These are phyloP conservation scores for Elaeis oleifera DNA, from an alignment of 202 grass and related monocot genomes.

Conservation along the genomic window DNA sequence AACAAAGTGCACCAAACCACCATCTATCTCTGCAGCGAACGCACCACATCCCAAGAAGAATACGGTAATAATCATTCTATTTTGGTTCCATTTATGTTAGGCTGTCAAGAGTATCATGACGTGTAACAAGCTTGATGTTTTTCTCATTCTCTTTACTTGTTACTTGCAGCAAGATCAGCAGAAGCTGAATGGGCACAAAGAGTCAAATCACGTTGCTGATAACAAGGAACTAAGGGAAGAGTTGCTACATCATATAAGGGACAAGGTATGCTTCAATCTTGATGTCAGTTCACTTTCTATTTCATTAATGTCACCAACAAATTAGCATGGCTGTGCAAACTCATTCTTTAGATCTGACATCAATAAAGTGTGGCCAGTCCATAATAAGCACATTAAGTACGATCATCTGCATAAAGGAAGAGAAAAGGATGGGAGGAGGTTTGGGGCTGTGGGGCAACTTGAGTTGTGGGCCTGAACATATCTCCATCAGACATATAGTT, in stretches of 20 bases:
- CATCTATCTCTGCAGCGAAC: constrained; percentile 5
- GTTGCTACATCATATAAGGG: constrained; percentile 61
- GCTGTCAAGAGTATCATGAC: no score
- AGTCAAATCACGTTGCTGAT: constrained; percentile 26
- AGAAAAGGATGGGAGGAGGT: no score
- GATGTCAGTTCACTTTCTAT: neutral
- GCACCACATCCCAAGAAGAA: constrained; percentile 31
- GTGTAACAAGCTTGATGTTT: no score
- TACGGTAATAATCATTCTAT: constrained; percentile 24
- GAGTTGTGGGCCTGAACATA: no score
- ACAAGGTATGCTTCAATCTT: constrained; percentile 52
- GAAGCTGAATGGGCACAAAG: constrained; percentile 27
- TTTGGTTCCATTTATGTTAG: no score
- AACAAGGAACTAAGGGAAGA: constrained; percentile 32
- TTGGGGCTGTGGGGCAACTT: no score
- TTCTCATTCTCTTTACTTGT: constrained; percentile 17
- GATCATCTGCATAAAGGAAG: neutral
- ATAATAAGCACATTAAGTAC: neutral
- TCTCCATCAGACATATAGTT: no score
- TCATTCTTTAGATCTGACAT: neutral
- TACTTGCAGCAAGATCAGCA: constrained; percentile 26
- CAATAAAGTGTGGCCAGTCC: neutral
- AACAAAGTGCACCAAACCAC: constrained; percentile 23
- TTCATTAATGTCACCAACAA: neutral
- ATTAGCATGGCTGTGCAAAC: neutral